A percentile compares a stretch with the other conserved stretches of the same genome.
phyloP scores from a whole-genome alignment of 495 filamentous ascomycete genomes.

The Evernia prunastri region DNA sequence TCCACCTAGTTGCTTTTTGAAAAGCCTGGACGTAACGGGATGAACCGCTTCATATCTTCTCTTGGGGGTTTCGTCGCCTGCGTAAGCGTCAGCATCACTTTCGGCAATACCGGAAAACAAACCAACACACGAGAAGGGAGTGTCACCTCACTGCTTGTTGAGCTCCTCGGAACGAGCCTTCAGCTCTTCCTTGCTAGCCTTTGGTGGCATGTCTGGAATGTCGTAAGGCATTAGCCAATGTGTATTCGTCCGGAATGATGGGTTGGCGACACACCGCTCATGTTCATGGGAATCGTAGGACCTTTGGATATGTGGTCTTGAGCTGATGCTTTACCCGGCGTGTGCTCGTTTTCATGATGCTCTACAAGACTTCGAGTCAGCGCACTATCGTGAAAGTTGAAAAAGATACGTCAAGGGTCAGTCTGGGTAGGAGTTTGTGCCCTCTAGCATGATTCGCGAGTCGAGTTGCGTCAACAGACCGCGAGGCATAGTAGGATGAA shows the following conservation, averaged over 20 bases:
- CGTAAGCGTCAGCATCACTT: slow-evolving; percentile 3
- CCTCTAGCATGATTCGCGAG: neutral
- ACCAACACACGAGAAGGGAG: neutral
- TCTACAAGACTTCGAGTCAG: neutral
- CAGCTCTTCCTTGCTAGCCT: slow-evolving; percentile 61
- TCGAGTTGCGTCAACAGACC: neutral
- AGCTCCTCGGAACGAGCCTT: slow-evolving; percentile 55
- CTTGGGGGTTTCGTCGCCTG: slow-evolving; percentile 4
- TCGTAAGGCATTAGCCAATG: neutral
- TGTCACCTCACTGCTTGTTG: slow-evolving; percentile 50
- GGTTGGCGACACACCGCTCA: slow-evolving; percentile 33
- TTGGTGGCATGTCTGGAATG: slow-evolving; percentile 45
- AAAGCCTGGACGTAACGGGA: neutral
- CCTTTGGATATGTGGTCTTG: slow-evolving; percentile 40
- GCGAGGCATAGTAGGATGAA: neutral
- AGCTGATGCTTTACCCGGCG: slow-evolving; percentile 33
- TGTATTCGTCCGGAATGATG: neutral
- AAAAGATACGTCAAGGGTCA: neutral
- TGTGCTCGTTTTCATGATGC: slow-evolving; percentile 26
- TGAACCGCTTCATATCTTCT: neutral
- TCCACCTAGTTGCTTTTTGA: neutral
- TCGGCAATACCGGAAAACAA: neutral
- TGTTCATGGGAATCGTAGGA: slow-evolving; percentile 37
- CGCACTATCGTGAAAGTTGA: neutral
- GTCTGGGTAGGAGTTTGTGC: too few species aligned